Percentiles rank a stretch among this genome's conserved stretches.
Evolutionary conservation across 2,329 filamentous ascomycete species (phyloP).

Genomic region (Pseudogymnoascus sp.): DNA sequence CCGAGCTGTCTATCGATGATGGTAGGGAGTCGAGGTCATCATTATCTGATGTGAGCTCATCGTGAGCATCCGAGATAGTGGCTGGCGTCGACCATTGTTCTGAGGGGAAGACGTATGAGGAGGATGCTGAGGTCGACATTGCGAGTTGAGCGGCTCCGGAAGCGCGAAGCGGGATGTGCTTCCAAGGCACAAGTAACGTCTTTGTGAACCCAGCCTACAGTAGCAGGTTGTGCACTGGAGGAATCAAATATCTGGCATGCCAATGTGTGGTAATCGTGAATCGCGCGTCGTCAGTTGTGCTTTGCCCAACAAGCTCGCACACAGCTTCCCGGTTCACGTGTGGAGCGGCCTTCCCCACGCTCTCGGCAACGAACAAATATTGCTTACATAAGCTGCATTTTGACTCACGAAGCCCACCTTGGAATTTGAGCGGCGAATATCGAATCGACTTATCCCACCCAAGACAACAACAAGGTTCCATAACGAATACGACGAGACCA

Average conservation of each 20-base stretch:
- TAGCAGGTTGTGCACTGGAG: slow-evolving; percentile 1
- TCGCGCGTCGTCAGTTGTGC: neutral
- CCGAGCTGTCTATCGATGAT: slow-evolving; percentile 45
- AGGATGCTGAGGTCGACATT: slow-evolving; percentile 17
- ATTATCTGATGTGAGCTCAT: slow-evolving; percentile 46
- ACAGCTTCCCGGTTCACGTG: slow-evolving; percentile 12
- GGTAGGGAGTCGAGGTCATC: slow-evolving; percentile 58
- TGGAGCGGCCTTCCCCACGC: neutral
- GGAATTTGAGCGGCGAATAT: slow-evolving; percentile 10
- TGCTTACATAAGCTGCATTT: slow-evolving; percentile 8
- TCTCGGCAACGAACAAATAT: neutral
- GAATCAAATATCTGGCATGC: slow-evolving; percentile 5
- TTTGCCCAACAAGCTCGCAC: neutral
- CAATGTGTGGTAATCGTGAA: neutral
- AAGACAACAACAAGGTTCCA: neutral
- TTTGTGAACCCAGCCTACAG: slow-evolving; percentile 1
- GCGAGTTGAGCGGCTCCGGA: neutral
- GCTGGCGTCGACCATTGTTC: slow-evolving; percentile 7
- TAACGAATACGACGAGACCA: slow-evolving; percentile 4
- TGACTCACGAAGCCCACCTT: slow-evolving; percentile 11
- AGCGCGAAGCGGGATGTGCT: neutral
- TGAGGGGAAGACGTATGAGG: slow-evolving; percentile 21
- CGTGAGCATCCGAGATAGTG: slow-evolving; percentile 31
- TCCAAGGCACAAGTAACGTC: neutral
- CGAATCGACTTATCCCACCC: neutral